These are phyloP conservation scores for Hysterium pulicare DNA, from an alignment of 2,329 filamentous ascomycete species.

Conservation along the genomic window DNA sequence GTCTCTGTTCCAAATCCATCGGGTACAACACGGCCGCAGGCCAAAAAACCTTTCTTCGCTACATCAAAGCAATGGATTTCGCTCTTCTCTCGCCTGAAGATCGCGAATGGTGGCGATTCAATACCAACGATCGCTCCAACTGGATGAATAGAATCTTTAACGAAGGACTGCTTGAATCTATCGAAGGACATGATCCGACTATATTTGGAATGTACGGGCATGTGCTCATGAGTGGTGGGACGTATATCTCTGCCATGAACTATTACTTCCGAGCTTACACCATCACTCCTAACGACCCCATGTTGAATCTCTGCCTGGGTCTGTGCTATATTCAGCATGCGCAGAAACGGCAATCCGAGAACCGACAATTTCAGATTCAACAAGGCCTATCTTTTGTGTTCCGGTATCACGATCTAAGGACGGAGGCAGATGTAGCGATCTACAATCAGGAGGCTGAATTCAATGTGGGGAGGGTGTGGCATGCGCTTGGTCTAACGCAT, in stretches of 20 bases:
- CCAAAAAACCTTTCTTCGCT: conserved; percentile 87
- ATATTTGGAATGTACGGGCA: conserved; percentile 88
- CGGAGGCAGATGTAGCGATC: conserved; percentile 38
- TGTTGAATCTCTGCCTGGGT: conserved; percentile 77
- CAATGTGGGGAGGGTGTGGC: conserved; percentile 74
- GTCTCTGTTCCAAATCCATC: conserved; percentile 69
- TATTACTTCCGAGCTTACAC: conserved; percentile 72
- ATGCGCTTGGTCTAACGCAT: conserved; percentile 69
- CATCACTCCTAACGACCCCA: conserved; percentile 70
- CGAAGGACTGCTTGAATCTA: conserved; percentile 37
- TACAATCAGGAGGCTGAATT: conserved; percentile 74
- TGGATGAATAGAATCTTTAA: conserved; percentile 37
- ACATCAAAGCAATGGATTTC: conserved; percentile 86
- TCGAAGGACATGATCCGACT: conserved; percentile 61
- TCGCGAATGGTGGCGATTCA: conserved; percentile 43
- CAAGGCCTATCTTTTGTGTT: conserved; percentile 82
- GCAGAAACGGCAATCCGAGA: conserved; percentile 84
- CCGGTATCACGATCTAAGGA: conserved; percentile 64
- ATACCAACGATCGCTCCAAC: conserved; percentile 34
- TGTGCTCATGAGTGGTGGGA: conserved; percentile 78
- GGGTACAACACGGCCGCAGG: conserved; percentile 75
- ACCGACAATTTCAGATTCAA: conserved; percentile 80
- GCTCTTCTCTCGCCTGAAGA: conserved; percentile 54
- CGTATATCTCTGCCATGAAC: conserved; percentile 78
- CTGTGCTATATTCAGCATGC: conserved; percentile 77